These are phyloP conservation scores for Hypoxylon cercidicola DNA, from an alignment of 495 filamentous ascomycete species.

Conservation along the genomic window DNA sequence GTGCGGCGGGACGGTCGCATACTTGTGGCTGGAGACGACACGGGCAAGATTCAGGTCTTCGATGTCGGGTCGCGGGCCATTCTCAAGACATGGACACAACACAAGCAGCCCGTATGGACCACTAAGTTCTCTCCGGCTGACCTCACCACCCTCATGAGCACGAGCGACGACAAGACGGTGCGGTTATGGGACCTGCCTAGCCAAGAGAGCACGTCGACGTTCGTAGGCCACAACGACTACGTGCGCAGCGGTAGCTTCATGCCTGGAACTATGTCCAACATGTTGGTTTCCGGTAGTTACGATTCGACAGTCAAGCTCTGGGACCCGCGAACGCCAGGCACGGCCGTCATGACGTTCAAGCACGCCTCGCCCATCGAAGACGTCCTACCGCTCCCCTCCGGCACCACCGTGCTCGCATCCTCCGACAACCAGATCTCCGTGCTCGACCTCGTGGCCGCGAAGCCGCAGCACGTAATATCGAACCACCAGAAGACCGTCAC, in stretches of 20 bases:
- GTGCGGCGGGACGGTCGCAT: conserved; percentile 90
- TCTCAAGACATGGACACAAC: conserved; percentile 93
- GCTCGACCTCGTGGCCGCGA: conserved; percentile 92
- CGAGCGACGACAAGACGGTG: conserved; percentile 90
- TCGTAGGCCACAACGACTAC: conserved; percentile 92
- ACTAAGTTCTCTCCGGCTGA: conserved; percentile 88
- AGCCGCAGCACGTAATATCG: conserved; percentile 82
- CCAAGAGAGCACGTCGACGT: conserved; percentile 75
- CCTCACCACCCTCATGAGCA: conserved; percentile 83
- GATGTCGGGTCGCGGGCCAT: conserved; percentile 88
- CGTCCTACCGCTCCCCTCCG: conserved; percentile 84
- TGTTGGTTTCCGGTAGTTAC: conserved; percentile 89
- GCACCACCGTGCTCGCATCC: conserved; percentile 85
- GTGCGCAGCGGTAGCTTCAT: conserved; percentile 88
- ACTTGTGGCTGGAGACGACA: conserved; percentile 88
- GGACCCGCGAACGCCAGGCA: conserved; percentile 80
- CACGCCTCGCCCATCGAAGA: conserved; percentile 87
- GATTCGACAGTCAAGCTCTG: conserved; percentile 93
- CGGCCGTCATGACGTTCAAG: conserved; percentile 87
- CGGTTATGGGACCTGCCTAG: conserved; percentile 92
- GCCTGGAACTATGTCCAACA: conserved; percentile 76
- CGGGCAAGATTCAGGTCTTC: conserved; percentile 91
- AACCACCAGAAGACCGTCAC: conserved; percentile 99
- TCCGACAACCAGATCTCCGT: conserved; percentile 90
- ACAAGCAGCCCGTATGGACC: conserved; percentile 94